Base-by-base conservation (phyloP, 2,329 filamentous ascomycete species). In the Fusarium brevicatenulatum region DNA sequence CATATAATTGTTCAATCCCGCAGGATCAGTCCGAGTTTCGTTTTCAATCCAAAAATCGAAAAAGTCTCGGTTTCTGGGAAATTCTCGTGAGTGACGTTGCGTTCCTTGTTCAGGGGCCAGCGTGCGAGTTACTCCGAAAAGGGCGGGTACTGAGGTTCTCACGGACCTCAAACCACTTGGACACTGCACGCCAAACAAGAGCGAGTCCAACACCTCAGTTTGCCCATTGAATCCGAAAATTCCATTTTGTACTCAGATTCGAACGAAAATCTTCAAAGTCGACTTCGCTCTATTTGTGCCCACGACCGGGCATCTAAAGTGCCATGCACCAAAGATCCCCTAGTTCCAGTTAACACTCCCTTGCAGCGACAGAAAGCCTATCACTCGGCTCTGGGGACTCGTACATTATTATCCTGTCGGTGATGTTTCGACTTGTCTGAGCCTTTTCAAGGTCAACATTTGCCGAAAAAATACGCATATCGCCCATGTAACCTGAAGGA, bases 121-220 rank as follows among this genome's bases (percentile, higher is more conserved):
- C 43, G 36, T 43, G 57, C 49, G 61, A 73, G 61, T 63, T 62
- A 56, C 50, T 64, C 66, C 46, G 34, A 65, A 69, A 65, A 66
- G 62, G 54, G 56, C 63, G 55, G 62, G 44, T 56, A 55, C 42
- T 68, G 61, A 73, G 49, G 63, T 37, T 63, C 62, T 73, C 68
- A 58, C 50, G 54, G 32, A 65, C 50, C 50, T 34, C 59, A 39
- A 71, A 49, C 28, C 43, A 36, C 21, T 58, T 37, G 36, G 55
- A 55, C 49, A 68, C 58, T 67, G 36, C 39, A 30, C 43, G 16
- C 42, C 42, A 52, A 36, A 59, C 12, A 43, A 25, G 43, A n/a
- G 43, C 12, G 10, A 28, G 36, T 23, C 21, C 19, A 28, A 30
- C 25, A 10, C 21, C 15, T 18, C n/a, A 15, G 34, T 42, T 40